These are phyloP conservation scores for Fusarium lateritium DNA, from an alignment of 2,329 filamentous ascomycete species.

Conservation along the genomic window DNA sequence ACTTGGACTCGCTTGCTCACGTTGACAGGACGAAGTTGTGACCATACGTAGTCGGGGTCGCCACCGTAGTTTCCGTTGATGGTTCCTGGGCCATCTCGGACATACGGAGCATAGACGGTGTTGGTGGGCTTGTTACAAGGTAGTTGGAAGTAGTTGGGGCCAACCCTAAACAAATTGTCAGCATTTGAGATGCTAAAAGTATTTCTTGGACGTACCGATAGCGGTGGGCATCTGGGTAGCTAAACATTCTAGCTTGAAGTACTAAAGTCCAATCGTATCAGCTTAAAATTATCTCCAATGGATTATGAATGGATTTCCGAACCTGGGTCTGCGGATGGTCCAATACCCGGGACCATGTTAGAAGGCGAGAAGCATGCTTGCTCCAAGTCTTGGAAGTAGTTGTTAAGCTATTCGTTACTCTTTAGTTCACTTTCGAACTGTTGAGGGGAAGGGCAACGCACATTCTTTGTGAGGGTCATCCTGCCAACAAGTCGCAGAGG, in stretches of 20 bases:
- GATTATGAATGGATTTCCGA: not conserved
- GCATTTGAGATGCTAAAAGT: not conserved
- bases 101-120: constrained; percentile 45
- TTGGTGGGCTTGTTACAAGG: constrained; percentile 51
- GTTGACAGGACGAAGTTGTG: constrained; percentile 60
- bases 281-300: not conserved
- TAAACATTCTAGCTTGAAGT: constrained; percentile 72
- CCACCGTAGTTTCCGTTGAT: constrained; percentile 49
- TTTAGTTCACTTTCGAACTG: fast-evolving
- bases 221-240: constrained; percentile 74
- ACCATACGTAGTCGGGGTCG: constrained; percentile 48
- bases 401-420: constrained; percentile 54
- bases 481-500: constrained; percentile 73
- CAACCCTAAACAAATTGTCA: constrained; percentile 60
- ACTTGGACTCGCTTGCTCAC: constrained; percentile 40
- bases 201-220: constrained; percentile 53
- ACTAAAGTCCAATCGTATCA: constrained; percentile 47
- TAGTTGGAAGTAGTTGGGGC: constrained; percentile 66
- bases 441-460: constrained; percentile 24
- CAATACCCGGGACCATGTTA: constrained; percentile 75
- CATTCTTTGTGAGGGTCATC: constrained; percentile 75
- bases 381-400: constrained; percentile 80
- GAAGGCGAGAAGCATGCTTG: constrained; percentile 77
- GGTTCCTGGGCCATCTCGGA: constrained; percentile 45
- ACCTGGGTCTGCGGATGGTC: constrained; percentile 72